phyloP scores from a whole-genome alignment of 2,329 filamentous ascomycete species.

The Penicillium sclerotigenum region DNA sequence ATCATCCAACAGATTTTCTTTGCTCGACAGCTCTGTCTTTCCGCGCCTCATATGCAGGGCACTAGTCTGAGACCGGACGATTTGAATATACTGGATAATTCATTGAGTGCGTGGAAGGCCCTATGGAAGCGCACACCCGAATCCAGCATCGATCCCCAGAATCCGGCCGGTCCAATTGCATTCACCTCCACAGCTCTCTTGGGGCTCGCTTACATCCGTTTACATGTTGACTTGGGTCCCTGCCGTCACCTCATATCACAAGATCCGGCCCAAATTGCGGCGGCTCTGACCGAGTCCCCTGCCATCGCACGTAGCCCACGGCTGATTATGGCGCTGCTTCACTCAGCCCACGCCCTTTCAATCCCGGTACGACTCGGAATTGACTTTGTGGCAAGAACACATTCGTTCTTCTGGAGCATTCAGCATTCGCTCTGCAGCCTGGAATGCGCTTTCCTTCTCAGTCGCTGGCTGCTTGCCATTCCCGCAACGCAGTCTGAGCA shows the following conservation, averaged over 20 bases:
- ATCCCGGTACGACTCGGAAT: constrained; percentile 54
- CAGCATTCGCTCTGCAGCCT: constrained; percentile 55
- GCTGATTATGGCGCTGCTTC: constrained; percentile 50
- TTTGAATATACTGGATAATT: constrained; percentile 45
- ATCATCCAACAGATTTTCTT: constrained; percentile 56
- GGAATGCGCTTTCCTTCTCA: constrained; percentile 52
- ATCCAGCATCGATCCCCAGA: constrained; percentile 53
- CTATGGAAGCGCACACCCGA: constrained; percentile 54
- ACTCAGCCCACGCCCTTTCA: constrained; percentile 54
- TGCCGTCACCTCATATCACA: constrained; percentile 48
- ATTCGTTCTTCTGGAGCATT: constrained; percentile 56
- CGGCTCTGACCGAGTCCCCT: constrained; percentile 44
- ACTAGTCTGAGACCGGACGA: constrained; percentile 46
- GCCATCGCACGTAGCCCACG: constrained; percentile 45
- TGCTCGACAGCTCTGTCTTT: constrained; percentile 48
- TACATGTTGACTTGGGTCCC: constrained; percentile 49
- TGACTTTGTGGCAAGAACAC: constrained; percentile 52
- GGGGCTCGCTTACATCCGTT: constrained; percentile 47
- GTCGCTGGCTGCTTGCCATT: constrained; percentile 47
- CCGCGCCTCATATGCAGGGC: constrained; percentile 42
- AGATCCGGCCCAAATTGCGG: constrained; percentile 47
- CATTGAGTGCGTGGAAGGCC: constrained; percentile 51
- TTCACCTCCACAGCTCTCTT: constrained; percentile 52
- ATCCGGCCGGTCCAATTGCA: constrained; percentile 52
- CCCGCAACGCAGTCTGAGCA: constrained; percentile 44